Conservation (phyloP, 2,329 filamentous ascomycete species). For the Sporothrix inflata region DNA sequence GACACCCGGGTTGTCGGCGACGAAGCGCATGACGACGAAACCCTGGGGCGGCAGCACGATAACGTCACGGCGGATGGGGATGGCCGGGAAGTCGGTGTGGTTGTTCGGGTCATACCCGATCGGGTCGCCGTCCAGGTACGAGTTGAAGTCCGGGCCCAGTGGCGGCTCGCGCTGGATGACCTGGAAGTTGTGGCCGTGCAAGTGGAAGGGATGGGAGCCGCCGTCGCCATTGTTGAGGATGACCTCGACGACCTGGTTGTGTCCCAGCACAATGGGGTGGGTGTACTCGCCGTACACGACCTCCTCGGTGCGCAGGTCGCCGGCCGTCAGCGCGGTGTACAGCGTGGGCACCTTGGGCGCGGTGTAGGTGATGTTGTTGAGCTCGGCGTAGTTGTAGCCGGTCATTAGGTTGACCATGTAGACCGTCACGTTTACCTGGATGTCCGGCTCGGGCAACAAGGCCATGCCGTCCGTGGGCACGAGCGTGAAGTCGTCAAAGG, state of each 20-base stretch:
- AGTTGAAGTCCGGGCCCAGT: slow-evolving; percentile 60
- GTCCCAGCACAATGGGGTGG: slow-evolving; percentile 68
- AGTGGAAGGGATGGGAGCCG: slow-evolving; percentile 73
- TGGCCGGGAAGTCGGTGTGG: slow-evolving; percentile 49
- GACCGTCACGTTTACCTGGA: slow-evolving; percentile 64
- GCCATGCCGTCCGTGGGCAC: slow-evolving; percentile 68
- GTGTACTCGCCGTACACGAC: slow-evolving; percentile 68
- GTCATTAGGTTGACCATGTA: slow-evolving; percentile 66
- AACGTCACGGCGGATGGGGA: slow-evolving; percentile 71
- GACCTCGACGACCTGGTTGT: slow-evolving; percentile 71
- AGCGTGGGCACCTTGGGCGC: slow-evolving; percentile 76
- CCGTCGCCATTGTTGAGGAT: slow-evolving; percentile 76
- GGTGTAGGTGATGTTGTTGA: slow-evolving; percentile 79
- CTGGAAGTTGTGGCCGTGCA: slow-evolving; percentile 74
- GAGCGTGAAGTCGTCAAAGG: slow-evolving; percentile 74
- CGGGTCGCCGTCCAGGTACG: slow-evolving; percentile 47
- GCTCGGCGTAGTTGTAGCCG: slow-evolving; percentile 58
- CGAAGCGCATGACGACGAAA: slow-evolving; percentile 69
- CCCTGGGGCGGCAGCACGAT: slow-evolving; percentile 67
- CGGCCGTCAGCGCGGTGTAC: slow-evolving; percentile 70
- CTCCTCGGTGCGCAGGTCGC: slow-evolving; percentile 59
- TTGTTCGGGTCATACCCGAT: slow-evolving; percentile 33
- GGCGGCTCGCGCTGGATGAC: slow-evolving; percentile 64
- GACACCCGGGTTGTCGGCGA: slow-evolving; percentile 66
- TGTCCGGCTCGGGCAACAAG: slow-evolving; percentile 64